Base-by-base conservation (phyloP, 768 basidiomycete species). In the Boletellus sp. region DNA sequence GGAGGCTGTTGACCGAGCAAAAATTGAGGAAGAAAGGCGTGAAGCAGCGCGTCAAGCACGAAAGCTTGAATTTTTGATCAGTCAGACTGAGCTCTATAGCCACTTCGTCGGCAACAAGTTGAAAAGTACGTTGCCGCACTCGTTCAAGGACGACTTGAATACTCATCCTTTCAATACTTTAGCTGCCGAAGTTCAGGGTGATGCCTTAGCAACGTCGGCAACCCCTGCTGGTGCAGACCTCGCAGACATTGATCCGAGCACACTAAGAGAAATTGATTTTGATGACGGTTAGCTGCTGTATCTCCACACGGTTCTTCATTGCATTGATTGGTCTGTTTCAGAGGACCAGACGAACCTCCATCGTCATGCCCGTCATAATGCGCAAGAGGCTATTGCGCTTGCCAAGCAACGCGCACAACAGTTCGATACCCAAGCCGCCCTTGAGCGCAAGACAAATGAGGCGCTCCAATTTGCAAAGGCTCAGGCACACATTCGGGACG, bases 41-140 rank as follows among this genome's bases (percentile, higher is more conserved):
- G 96, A 99, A 70, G 87, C 90, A 12, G 88, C 94, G 34, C 77
- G 96, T 45, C 92, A 95, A 67, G 91, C 94, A 12, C 81, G 95
- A 57, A 97, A 98, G 69, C 81, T 99, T 22, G 96, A 99, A 72
- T 99, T 98, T 73, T 75, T 99, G 70, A 94, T 99, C 68, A 97
- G 91, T 51, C 95, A 98, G 70, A 98, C 96, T 4, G 96, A 99
- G 67, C 79, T 98, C 8, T 99, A 98, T 71, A 94, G 91, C 57
- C 96, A 99, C 73, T 98, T 99, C 78, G 94, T 99, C 51, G 95
- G 95, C 28, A 96, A 85, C 71, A 98, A 98, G 72, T 79, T 92
- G 46, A 90, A 90, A 68, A 92, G 90, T 90, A 68, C 60, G 84
- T 71, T 19, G 32, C 35, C 33, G 6, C 52, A 38, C 38, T 36